These are phyloP conservation scores for Auxenochlorella pyrenoidosa DNA, from an alignment of 139 green algal genomes.

Conservation along the genomic window DNA sequence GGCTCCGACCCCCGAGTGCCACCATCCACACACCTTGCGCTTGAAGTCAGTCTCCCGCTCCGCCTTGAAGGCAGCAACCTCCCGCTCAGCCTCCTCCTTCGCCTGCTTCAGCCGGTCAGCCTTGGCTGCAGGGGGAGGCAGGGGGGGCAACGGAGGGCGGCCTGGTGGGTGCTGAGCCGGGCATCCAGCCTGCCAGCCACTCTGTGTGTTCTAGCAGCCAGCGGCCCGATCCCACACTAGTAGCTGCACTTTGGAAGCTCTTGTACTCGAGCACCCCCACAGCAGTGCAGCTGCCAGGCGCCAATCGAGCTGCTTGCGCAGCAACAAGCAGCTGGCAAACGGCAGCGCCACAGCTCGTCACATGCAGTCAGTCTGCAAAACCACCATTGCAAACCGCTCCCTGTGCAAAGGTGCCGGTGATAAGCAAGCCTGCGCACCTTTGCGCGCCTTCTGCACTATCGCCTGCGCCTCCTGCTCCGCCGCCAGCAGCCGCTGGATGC, in stretches of 20 bases:
- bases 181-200: neutral
- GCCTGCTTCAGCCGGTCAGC: constrained; percentile 81
- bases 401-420: too few relatives aligned
- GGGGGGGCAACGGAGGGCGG: neutral
- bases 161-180: neutral
- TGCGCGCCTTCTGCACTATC: constrained; percentile 85
- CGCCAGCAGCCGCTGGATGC: constrained; percentile 92
- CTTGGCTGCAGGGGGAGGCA: constrained; percentile 78
- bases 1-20: too few relatives aligned
- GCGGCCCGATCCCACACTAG: too few relatives aligned
- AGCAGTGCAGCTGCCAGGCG: too few relatives aligned
- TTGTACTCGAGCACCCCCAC: too few relatives aligned
- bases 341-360: too few relatives aligned
- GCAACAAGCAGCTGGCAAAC: too few relatives aligned
- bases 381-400: too few relatives aligned
- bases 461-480: constrained; percentile 90
- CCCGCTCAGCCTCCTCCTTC: constrained; percentile 85
- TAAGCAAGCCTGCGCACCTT: constrained; percentile 60
- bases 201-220: too few relatives aligned
- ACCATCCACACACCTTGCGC: constrained; percentile 59
- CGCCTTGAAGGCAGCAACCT: constrained; percentile 78
- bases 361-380: too few relatives aligned
- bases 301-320: too few relatives aligned
- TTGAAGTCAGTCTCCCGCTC: constrained; percentile 84
- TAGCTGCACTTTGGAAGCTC: too few relatives aligned